Base-by-base conservation (phyloP, 306 rosid species). In the Arachis stenosperma region DNA sequence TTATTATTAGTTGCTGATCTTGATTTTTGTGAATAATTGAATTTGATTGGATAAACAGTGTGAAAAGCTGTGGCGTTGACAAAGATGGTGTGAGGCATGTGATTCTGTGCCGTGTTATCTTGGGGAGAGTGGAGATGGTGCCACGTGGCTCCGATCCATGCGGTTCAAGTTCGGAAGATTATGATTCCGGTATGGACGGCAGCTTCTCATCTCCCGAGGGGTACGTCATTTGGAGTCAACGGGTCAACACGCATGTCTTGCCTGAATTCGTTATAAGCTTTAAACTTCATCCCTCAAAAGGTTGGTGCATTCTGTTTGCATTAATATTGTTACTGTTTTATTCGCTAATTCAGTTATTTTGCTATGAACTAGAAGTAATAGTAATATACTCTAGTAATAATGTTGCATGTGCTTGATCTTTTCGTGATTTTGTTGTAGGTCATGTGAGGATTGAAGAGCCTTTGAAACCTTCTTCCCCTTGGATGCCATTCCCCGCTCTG, bases 131-230 rank as follows among this genome's bases (percentile, higher is more conserved):
- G 11, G 98, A 91, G 82, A 62, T 83, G 53, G 91, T 94, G 36
- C 68, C 58, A 9, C 75, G 81, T 10, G 95, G 87, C 37, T 81
- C 96, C 27, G 42, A 75, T 1, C 96, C 88, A 84, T 66, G 79
- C 17, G 81, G 74, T 70, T 86, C 93, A 47, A 85, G 90, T 70
- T 86, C 89, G 1, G 81, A 78, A 5, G 89, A 82, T 8, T 90
- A 75, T 44, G 98, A 91, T 85, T 89, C 97, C 0, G 97, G 93
- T 10, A 87, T 87, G 55, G 97, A 94, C 56, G 97, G 91, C 56
- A 75, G 78, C 69, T 71, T 83, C 48, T 52, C 63, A 13, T 22
- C 65, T 66, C 92, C 98, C 7, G 87, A 77, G 70, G 89, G 84
- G 78, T 91, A 84, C 14, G 71, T 95, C 40, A 52, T 91, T 8